phyloP scores from a whole-genome alignment of 805 yeast species.

The Kazachstania psychrophila region DNA sequence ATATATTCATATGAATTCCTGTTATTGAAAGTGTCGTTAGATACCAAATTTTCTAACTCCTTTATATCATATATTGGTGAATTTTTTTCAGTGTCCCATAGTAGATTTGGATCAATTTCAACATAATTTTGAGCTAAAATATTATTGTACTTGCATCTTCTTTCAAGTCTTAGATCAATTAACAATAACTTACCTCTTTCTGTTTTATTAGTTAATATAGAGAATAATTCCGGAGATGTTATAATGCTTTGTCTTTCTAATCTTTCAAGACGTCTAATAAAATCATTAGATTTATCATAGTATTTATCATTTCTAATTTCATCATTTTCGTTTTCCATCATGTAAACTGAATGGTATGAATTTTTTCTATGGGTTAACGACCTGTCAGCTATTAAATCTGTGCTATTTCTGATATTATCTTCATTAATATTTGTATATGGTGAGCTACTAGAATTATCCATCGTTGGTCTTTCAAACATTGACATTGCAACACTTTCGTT shows the following conservation, averaged over 20 bases:
- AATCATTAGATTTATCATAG: conserved; percentile 14
- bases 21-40: conserved; percentile 22
- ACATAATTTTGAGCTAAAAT: conserved; percentile 33
- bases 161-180: conserved; percentile 34
- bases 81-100: conserved; percentile 21
- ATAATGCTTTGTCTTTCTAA: conserved; percentile 44
- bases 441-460: background rate
- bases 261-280: conserved; percentile 19
- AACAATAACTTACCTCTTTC: conserved; percentile 33
- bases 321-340: conserved; percentile 24
- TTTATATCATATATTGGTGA: conserved; percentile 29
- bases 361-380: conserved; percentile 29
- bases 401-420: background rate
- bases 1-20: conserved; percentile 30
- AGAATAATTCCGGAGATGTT: conserved; percentile 35
- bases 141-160: conserved; percentile 28
- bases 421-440: background rate
- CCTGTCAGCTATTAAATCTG: conserved; percentile 9
- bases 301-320: conserved; percentile 7
- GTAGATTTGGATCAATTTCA: conserved; percentile 33
- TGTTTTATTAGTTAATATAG: conserved; percentile 38
- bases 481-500: conserved; percentile 2
- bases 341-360: conserved; percentile 35
- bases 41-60: conserved; percentile 23
- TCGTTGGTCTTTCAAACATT: background rate